Conservation (phyloP, 2,329 filamentous ascomycete genomes). For the Alternaria postmessia region DNA sequence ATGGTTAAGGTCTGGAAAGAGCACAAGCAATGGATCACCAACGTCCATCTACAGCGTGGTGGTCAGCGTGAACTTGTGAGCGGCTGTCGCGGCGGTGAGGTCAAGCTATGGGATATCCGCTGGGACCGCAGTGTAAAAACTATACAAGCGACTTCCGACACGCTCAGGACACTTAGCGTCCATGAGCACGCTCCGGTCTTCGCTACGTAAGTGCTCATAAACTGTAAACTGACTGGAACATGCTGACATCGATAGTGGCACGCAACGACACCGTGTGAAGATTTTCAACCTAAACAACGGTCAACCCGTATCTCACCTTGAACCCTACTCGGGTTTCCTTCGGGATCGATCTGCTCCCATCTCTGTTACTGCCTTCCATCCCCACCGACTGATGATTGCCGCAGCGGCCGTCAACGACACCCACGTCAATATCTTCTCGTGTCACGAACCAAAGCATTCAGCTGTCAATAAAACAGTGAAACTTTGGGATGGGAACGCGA, state of each 20-base stretch:
- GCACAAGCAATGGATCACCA: slow-evolving; percentile 94
- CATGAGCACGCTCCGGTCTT: slow-evolving; percentile 98
- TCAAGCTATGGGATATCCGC: slow-evolving; percentile 95
- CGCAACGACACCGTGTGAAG: slow-evolving; percentile 86
- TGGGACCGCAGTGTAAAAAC: slow-evolving; percentile 79
- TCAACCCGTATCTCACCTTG: slow-evolving; percentile 78
- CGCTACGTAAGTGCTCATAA: slow-evolving; percentile 63
- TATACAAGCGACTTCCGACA: slow-evolving; percentile 77
- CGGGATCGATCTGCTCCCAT: slow-evolving; percentile 84
- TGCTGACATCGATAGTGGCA: slow-evolving; percentile 68
- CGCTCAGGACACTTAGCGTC: slow-evolving; percentile 84
- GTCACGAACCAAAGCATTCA: slow-evolving; percentile 37
- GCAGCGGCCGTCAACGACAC: slow-evolving; percentile 86
- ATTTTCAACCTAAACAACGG: slow-evolving; percentile 87
- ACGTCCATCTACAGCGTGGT: slow-evolving; percentile 95
- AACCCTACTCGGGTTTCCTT: slow-evolving; percentile 90
- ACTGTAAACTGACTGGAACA: slow-evolving; percentile 63
- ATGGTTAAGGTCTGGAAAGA: slow-evolving; percentile 99
- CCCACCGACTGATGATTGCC: slow-evolving; percentile 89
- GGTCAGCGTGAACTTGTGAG: slow-evolving; percentile 90
- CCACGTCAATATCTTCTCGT: slow-evolving; percentile 85
- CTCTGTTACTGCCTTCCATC: slow-evolving; percentile 90
- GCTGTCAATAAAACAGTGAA: slow-evolving; percentile 43
- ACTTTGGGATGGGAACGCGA: slow-evolving; percentile 42
- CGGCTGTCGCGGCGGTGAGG: slow-evolving; percentile 89